Conservation (phyloP, 2,329 filamentous ascomycete species). For the Raffaelea arxii region DNA sequence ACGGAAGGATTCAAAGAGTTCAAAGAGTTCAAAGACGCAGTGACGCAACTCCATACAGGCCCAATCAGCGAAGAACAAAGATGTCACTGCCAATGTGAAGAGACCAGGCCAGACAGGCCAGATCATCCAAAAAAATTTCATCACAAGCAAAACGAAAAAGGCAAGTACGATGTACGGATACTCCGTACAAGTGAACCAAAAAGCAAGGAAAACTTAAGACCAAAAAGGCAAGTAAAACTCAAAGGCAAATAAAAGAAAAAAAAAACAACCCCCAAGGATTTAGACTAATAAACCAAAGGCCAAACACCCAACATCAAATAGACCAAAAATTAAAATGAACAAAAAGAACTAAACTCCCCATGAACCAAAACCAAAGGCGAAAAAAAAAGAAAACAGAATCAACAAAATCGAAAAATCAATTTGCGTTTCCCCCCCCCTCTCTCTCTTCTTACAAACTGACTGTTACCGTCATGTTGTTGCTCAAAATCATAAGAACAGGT, state of each 20-base stretch:
- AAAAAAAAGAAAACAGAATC: not conserved
- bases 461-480: conserved; percentile 84
- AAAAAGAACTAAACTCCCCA: not conserved
- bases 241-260: not conserved
- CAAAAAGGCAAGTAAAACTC: not conserved
- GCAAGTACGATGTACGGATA: not conserved
- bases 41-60: too few relatives aligned
- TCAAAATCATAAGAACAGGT: conserved; percentile 69
- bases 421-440: not conserved
- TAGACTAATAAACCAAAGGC: not conserved
- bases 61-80: not conserved
- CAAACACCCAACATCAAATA: not conserved
- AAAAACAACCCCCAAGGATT: not conserved
- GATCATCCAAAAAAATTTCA: not conserved
- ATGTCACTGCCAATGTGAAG: not conserved
- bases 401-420: not conserved
- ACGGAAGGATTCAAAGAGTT: too few relatives aligned
- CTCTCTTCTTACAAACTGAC: conserved; percentile 48
- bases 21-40: too few relatives aligned
- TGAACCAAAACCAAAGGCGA: not conserved
- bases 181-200: not conserved
- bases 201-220: not conserved
- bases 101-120: not conserved
- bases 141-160: not conserved
- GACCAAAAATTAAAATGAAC: not conserved